Evolutionary conservation across 805 yeast species (phyloP).

Genomic region (Metschnikowia borealis): DNA sequence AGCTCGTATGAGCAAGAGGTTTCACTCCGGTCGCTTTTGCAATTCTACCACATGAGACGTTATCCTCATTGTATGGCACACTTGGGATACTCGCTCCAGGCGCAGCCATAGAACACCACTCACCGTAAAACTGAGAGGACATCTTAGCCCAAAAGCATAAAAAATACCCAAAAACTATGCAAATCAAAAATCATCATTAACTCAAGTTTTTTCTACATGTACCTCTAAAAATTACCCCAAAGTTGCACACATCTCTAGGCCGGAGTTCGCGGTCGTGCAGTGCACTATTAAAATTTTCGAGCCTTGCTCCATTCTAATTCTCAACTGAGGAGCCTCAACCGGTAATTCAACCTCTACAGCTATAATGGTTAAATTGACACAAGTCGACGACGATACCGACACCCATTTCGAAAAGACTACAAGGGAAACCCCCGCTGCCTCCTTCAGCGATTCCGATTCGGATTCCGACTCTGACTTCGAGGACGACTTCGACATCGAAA

Average conservation of each 20-base stretch:
- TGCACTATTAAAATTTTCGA: conserved; percentile 19
- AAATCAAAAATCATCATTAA: background rate
- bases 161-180: background rate
- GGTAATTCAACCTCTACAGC: background rate
- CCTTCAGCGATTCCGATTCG: conserved; percentile 36
- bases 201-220: background rate
- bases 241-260: background rate
- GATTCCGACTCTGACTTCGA: conserved; percentile 52
- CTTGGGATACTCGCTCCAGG: conserved; percentile 45
- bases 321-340: background rate
- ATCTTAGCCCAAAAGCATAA: background rate
- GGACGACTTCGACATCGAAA: conserved; percentile 70
- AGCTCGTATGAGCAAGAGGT: conserved; percentile 83
- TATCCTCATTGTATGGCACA: conserved; percentile 50
- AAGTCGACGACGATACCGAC: conserved; percentile 57
- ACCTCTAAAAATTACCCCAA: background rate
- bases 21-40: conserved; percentile 73
- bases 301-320: conserved; percentile 7
- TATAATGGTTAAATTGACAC: conserved; percentile 72
- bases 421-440: conserved; percentile 28
- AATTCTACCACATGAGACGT: conserved; percentile 64
- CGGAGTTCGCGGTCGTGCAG: conserved; percentile 17
- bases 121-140: background rate
- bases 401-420: conserved; percentile 33
- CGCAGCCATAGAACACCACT: background rate